phyloP scores from a whole-genome alignment of 2,329 filamentous ascomycete genomes.

The Gremmenia infestans region DNA sequence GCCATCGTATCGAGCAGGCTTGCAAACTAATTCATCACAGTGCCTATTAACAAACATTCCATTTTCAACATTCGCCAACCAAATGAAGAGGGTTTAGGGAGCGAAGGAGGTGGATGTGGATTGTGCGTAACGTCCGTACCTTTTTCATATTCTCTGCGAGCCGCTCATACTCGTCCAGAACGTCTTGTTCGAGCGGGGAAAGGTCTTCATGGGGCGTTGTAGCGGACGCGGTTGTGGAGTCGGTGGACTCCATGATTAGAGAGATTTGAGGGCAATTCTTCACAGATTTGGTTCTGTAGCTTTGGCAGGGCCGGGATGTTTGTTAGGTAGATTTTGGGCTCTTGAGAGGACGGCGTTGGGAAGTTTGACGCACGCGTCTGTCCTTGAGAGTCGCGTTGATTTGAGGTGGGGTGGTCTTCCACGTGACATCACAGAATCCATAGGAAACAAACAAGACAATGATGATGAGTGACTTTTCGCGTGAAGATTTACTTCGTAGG shows the following conservation, averaged over 20 bases:
- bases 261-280: not conserved
- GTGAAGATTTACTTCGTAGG: not conserved
- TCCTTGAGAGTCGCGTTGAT: not conserved
- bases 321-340: not conserved
- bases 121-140: slow-evolving; percentile 41
- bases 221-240: slow-evolving; percentile 9
- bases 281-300: no score
- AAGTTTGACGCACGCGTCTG: not conserved
- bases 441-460: no score
- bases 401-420: not conserved
- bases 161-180: slow-evolving; percentile 88
- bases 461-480: not conserved
- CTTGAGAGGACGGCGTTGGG: not conserved
- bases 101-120: not conserved
- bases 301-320: not conserved
- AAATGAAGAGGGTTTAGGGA: not conserved
- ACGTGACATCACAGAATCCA: not conserved
- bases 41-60: not conserved
- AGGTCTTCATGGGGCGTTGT: slow-evolving; percentile 46
- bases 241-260: slow-evolving; percentile 16
- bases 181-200: slow-evolving; percentile 82
- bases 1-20: slow-evolving; percentile 58
- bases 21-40: slow-evolving; percentile 45
- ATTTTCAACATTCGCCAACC: not conserved
- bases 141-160: slow-evolving; percentile 88